Base-by-base conservation (phyloP, 148 eudicot genomes). In the Cornus suecica region DNA sequence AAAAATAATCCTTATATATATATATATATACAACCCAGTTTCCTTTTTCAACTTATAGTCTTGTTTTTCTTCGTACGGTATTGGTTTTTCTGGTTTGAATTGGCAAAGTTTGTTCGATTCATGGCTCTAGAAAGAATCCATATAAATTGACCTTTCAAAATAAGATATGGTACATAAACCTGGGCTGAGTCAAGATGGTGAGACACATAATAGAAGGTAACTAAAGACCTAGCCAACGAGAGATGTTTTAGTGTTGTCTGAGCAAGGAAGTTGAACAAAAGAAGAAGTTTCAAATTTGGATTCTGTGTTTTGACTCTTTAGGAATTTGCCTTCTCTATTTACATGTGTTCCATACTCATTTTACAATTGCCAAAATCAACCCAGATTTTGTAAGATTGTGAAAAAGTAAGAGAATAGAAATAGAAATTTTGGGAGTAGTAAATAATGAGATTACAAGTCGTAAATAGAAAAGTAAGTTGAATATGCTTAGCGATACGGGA, bases 71-170 rank as follows among this genome's bases (percentile, higher is more conserved):
- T 1, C 61, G 18, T 1, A 54, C 51, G 14, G 10, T 11, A 32
- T 58, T 4, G 62, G 5, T 58, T 20, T n/a, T 22, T 62, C n/a
- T 16, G 7, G 56, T 62, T 26, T 37, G 32, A 24, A 20, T 23
- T 73, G 54, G 23, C 22, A 31, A 16, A 16, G 10, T 22, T 37
- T 62, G 51, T 29, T 41, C 68, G 27, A 73, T 26, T 34, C 18
- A 24, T 37, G 68, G 76, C 58, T 73, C 75, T 31, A 60, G 30
- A 71, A 54, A 45, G 56, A 28, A 2, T n/a, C 64, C 18, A 52
- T 9, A 58, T n/a, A 58, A 6, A 31, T 73, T 37, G 16, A 62
- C 68, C 32, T 24, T 72, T 60, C 60, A 32, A 66, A 73, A 34
- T 73, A 22, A 20, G 0, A 30, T 24, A 30, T 18, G 30, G 30